Base-by-base conservation (phyloP, 345 rosid species). In the Eucalyptus dawsonii region DNA sequence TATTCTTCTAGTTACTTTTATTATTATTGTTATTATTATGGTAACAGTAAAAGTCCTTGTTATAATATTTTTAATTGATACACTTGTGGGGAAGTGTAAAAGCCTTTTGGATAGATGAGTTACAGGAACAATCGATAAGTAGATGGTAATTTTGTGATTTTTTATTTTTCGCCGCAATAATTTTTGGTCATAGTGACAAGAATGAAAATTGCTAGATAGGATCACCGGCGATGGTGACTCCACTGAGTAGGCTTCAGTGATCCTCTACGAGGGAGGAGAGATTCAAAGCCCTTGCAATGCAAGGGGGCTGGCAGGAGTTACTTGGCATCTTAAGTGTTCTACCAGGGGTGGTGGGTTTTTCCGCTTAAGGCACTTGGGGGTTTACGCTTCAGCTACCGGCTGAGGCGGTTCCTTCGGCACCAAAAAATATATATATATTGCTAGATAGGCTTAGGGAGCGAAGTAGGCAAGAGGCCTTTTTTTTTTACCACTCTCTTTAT, bases 351-450 rank as follows among this genome's bases (percentile, higher is more conserved):
- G 2, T 44, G 9, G 9, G 9, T 44, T 1, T 9, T 44, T 3
- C 9, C 9, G 3, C 1, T 44, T 44, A 44, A 44, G 3, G 45
- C 45, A 44, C 45, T 2, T 44, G 45, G 45, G 45, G 45, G 45
- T 44, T 44, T 44, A 44, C 3, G 9, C 45, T 44, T 8, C 3
- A 3, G 1, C 3, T 44, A 42, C 45, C 3, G 45, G 1, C 3
- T 44, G 1, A 44, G 45, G 45, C 9, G 45, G 9, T 44, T 44
- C 45, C 45, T 44, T 9, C 45, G 8, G 9, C 45, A 44, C 45
- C 2, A 44, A 44, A 44, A 44, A 2, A 42, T 2, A 42, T 1
- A 42, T 1, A 42, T 2, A 8, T 9, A 69, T 69, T 69, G 80
- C 44, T 34, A 69, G 3, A 34, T 6, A 5, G 40, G 6, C 40